Percentiles rank a stretch among this genome's conserved stretches.
Conservation (phyloP, 148 eudicot species). For the Silene uniflora region DNA sequence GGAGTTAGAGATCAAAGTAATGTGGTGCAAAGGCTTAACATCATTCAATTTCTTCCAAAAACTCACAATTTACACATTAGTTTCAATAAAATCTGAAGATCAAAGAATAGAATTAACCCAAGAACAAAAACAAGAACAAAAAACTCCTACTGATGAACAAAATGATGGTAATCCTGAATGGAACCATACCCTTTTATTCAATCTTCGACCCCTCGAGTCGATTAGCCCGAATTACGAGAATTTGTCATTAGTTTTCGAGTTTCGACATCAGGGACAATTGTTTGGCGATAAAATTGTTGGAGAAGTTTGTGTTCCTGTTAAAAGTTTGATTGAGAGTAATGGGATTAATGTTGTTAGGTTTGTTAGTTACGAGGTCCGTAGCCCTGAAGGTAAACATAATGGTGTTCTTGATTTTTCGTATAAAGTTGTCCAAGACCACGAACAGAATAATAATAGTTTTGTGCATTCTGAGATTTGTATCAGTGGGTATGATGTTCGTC, state of each 20-base stretch:
- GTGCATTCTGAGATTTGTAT: constrained; percentile 4
- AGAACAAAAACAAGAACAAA: constrained; percentile 37
- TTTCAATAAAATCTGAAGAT: constrained; percentile 28
- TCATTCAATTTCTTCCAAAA: constrained; percentile 56
- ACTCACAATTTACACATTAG: constrained; percentile 32
- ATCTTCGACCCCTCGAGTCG: constrained; percentile 12
- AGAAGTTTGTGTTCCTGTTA: constrained; percentile 39
- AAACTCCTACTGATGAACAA: constrained; percentile 34
- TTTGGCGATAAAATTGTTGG: constrained; percentile 39
- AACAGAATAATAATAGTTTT: neutral
- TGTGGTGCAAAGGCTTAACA: constrained; percentile 36
- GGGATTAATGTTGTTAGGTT: constrained; percentile 22
- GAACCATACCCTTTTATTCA: constrained; percentile 33
- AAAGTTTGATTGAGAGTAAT: constrained; percentile 21
- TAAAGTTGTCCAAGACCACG: constrained; percentile 13
- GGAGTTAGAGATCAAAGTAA: constrained; percentile 34
- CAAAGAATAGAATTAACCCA: constrained; percentile 12
- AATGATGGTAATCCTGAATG: constrained; percentile 48
- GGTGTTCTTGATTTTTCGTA: constrained; percentile 43
- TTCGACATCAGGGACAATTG: constrained; percentile 26
- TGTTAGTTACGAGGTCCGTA: constrained; percentile 40
- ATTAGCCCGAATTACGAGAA: neutral
- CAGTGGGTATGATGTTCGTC: neutral
- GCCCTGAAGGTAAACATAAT: constrained; percentile 37
- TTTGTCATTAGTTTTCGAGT: constrained; percentile 28